Evolutionary conservation across 2,329 filamentous ascomycete species (phyloP).

Genomic region (Verticillium dahliae): DNA sequence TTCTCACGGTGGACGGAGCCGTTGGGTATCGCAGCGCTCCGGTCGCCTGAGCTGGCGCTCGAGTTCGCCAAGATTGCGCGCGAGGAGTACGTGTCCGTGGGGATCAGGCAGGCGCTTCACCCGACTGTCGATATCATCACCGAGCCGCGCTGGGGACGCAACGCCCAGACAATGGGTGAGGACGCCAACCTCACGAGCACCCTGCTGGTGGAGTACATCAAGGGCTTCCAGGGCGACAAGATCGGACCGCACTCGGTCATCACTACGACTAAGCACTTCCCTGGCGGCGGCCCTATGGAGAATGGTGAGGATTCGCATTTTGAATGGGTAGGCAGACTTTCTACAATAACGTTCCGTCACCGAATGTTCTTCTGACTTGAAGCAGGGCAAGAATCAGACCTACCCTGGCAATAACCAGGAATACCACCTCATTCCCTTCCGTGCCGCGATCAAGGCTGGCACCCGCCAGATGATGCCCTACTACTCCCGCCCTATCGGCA

Average conservation of each 20-base stretch:
- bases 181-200: slow-evolving; percentile 33
- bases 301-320: slow-evolving; percentile 48
- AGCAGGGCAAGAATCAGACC: slow-evolving; percentile 42
- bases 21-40: slow-evolving; percentile 41
- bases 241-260: slow-evolving; percentile 35
- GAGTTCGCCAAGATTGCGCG: slow-evolving; percentile 41
- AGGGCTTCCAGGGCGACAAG: slow-evolving; percentile 37
- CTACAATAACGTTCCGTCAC: neutral
- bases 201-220: slow-evolving; percentile 35
- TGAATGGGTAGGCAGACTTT: neutral
- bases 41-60: slow-evolving; percentile 33
- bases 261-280: slow-evolving; percentile 48
- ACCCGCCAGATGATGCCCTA: slow-evolving; percentile 46
- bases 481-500: slow-evolving; percentile 40
- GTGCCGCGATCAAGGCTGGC: slow-evolving; percentile 40
- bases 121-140: slow-evolving; percentile 45
- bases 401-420: slow-evolving; percentile 45
- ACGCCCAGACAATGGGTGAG: slow-evolving; percentile 39
- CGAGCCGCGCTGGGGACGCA: slow-evolving; percentile 43
- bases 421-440: slow-evolving; percentile 44
- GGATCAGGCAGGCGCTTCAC: slow-evolving; percentile 39
- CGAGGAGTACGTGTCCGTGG: slow-evolving; percentile 35
- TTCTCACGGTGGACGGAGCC: slow-evolving; percentile 47
- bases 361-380: neutral
- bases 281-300: slow-evolving; percentile 40